Percentiles rank a stretch among this genome's conserved stretches.
Evolutionary conservation across 306 rosid species (phyloP).

Genomic region (Prosopis cineraria): DNA sequence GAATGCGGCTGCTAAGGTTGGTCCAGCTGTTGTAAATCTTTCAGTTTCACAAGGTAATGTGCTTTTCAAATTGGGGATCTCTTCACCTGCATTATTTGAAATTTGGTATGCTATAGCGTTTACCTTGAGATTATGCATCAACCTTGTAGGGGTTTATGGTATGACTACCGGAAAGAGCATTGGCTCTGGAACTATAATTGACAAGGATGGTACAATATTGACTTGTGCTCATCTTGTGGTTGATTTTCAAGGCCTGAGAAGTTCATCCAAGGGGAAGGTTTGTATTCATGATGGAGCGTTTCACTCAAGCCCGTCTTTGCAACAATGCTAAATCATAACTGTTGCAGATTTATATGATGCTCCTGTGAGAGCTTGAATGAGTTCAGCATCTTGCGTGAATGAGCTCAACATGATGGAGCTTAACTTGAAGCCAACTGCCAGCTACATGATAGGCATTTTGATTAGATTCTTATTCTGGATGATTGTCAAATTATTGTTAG

Average conservation of each 20-base stretch:
- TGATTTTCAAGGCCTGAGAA: conserved; percentile 56
- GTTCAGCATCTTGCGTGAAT: neutral
- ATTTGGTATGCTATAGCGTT: neutral
- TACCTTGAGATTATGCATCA: neutral
- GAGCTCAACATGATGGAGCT: neutral
- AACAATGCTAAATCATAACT: conserved; percentile 1
- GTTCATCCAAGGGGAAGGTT: conserved; percentile 75
- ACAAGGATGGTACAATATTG: conserved; percentile 81
- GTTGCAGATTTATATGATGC: neutral
- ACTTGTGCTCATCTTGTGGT: conserved; percentile 89
- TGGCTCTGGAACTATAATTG: conserved; percentile 88
- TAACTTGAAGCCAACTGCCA: conserved; percentile 23
- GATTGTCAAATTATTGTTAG: neutral
- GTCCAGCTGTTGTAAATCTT: conserved; percentile 87
- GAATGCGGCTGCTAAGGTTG: conserved; percentile 80
- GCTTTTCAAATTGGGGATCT: neutral
- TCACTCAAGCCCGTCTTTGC: neutral
- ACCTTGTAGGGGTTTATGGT: conserved; percentile 55
- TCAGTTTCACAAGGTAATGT: conserved; percentile 64
- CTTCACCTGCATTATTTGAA: neutral
- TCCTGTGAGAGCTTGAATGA: conserved; percentile 2
- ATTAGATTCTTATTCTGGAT: conserved; percentile 6
- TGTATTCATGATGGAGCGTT: conserved; percentile 30
- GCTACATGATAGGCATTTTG: neutral
- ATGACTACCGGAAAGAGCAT: conserved; percentile 50